A percentile compares a stretch with the other conserved stretches of the same genome.
phyloP scores from a whole-genome alignment of 2,329 filamentous ascomycete species.

The Fusarium anthophilum region DNA sequence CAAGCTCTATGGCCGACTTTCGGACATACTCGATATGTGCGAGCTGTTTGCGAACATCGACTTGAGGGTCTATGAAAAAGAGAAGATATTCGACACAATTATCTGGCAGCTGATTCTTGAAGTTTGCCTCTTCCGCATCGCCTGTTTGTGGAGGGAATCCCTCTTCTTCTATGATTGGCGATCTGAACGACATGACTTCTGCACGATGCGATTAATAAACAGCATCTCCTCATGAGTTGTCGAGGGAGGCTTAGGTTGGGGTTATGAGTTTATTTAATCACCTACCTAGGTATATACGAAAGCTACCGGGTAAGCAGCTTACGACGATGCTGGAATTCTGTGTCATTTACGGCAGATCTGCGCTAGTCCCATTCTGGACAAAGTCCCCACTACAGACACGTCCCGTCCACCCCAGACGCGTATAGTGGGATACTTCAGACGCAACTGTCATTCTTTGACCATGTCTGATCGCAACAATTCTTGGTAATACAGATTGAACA shows the following conservation, averaged over 20 bases:
- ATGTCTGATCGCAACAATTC: neutral
- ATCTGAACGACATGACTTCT: conserved; percentile 18
- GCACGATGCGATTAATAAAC: neutral
- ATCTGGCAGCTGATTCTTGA: conserved; percentile 67
- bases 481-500: neutral
- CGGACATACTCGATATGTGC: conserved; percentile 76
- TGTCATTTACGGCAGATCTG: neutral
- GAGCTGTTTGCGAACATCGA: conserved; percentile 66
- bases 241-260: neutral
- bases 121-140: neutral
- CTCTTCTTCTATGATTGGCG: neutral
- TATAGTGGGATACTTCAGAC: conserved; percentile 28
- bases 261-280: neutral
- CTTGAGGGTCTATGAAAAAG: conserved; percentile 70
- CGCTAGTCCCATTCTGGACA: conserved; percentile 21
- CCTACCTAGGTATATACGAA: neutral
- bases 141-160: neutral
- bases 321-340: neutral
- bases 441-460: neutral
- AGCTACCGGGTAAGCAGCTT: conserved; percentile 25
- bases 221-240: neutral
- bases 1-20: conserved; percentile 71
- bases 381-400: conserved; percentile 23
- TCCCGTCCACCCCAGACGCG: conserved; percentile 27
- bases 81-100: conserved; percentile 88